phyloP scores from a whole-genome alignment of 768 basidiomycete genomes.

The Leccinum imitatum region DNA sequence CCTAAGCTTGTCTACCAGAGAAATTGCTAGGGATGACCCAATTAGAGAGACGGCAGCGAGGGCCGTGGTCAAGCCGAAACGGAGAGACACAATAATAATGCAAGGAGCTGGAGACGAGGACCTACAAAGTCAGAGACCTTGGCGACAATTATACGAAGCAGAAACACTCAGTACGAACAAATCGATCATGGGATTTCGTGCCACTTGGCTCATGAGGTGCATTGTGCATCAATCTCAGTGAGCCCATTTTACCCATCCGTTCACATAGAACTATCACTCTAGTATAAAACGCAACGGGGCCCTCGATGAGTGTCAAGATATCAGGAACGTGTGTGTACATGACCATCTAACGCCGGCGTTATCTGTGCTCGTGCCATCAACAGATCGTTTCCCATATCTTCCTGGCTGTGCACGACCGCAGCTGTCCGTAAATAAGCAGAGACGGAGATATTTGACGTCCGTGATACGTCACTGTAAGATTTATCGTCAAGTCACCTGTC shows the following conservation, averaged over 20 bases:
- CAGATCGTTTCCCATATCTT: constrained; percentile 97
- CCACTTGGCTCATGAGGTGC: background rate
- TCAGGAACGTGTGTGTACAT: constrained; percentile 43
- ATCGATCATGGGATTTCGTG: background rate
- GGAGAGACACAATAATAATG: constrained; percentile 12
- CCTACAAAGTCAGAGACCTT: background rate
- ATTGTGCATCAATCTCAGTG: background rate
- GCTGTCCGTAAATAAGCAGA: constrained; percentile 89
- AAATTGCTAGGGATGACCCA: constrained; percentile 6
- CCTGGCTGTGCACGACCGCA: constrained; percentile 65
- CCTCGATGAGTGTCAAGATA: background rate
- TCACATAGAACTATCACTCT: background rate
- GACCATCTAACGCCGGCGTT: constrained; percentile 77
- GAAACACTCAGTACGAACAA: background rate
- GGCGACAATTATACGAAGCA: background rate
- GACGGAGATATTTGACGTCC: constrained; percentile 88
- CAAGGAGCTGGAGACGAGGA: background rate
- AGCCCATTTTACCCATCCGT: background rate
- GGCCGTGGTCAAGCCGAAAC: background rate
- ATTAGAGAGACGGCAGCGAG: constrained; percentile 8
- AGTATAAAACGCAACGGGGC: constrained; percentile 7
- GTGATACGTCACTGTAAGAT: constrained; percentile 83
- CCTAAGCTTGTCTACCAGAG: constrained; percentile 18
- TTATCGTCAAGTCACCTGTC: background rate
- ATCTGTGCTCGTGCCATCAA: constrained; percentile 92